Conservation (phyloP, 345 rosid genomes). For the Eucalyptus paniculata region DNA sequence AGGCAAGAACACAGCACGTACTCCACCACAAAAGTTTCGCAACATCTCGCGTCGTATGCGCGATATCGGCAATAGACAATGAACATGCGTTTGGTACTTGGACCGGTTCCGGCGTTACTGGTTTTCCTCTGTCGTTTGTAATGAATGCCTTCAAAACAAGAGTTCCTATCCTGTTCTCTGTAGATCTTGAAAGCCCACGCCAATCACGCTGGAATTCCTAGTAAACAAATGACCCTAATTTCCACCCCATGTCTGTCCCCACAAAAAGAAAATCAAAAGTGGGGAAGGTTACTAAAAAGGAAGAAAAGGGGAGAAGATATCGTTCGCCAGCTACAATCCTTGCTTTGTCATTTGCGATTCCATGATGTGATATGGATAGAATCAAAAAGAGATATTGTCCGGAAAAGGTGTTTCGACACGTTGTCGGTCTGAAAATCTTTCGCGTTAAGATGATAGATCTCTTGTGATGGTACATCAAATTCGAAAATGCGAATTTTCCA, state of each 20-base stretch:
- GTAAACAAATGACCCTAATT: background rate
- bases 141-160: background rate
- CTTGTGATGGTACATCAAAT: background rate
- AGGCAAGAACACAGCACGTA: background rate
- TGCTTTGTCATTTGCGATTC: background rate
- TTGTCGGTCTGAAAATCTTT: background rate
- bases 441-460: background rate
- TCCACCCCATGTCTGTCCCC: background rate
- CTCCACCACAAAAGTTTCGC: background rate
- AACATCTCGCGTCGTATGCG: background rate
- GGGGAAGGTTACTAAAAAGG: background rate
- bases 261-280: background rate
- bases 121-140: background rate
- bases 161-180: background rate
- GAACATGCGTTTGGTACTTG: background rate
- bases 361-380: background rate
- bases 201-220: background rate
- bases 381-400: background rate
- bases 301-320: background rate
- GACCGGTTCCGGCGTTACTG: background rate
- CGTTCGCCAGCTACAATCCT: background rate
- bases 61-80: background rate
- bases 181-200: background rate
- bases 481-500: background rate
- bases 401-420: background rate